phyloP scores from a whole-genome alignment of 495 filamentous ascomycete genomes.

The Penicillium nucicola region DNA sequence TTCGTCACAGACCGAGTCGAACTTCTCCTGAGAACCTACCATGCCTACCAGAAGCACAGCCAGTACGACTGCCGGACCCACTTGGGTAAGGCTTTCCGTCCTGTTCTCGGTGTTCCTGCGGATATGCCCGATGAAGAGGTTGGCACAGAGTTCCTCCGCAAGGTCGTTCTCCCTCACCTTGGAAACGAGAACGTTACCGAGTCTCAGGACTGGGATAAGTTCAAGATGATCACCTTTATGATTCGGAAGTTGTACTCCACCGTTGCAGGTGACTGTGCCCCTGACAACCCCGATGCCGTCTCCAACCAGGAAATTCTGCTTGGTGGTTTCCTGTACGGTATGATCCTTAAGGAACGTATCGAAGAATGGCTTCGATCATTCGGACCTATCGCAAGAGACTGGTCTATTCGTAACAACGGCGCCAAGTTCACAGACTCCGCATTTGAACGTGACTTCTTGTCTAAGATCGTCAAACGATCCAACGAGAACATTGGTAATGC shows the following conservation, averaged over 20 bases:
- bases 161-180: slow-evolving; percentile 86
- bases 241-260: slow-evolving; percentile 89
- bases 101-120: slow-evolving; percentile 74
- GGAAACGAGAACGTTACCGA: slow-evolving; percentile 78
- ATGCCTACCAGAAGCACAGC: slow-evolving; percentile 77
- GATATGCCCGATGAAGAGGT: slow-evolving; percentile 82
- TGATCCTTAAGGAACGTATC: slow-evolving; percentile 90
- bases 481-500: slow-evolving; percentile 85
- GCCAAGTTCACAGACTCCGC: slow-evolving; percentile 64
- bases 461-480: slow-evolving; percentile 69
- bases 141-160: slow-evolving; percentile 84
- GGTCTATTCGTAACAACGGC: slow-evolving; percentile 60
- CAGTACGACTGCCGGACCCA: slow-evolving; percentile 74
- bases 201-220: slow-evolving; percentile 83
- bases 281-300: slow-evolving; percentile 94
- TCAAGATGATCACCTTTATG: slow-evolving; percentile 94
- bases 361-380: slow-evolving; percentile 77
- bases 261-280: slow-evolving; percentile 84
- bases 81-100: slow-evolving; percentile 83
- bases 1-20: slow-evolving; percentile 95
- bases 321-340: slow-evolving; percentile 88
- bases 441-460: slow-evolving; percentile 75
- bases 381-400: slow-evolving; percentile 63
- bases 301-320: slow-evolving; percentile 92
- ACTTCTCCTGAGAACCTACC: slow-evolving; percentile 87